Conservation (phyloP, 306 rosid genomes). For the Begonia loranthoides region DNA sequence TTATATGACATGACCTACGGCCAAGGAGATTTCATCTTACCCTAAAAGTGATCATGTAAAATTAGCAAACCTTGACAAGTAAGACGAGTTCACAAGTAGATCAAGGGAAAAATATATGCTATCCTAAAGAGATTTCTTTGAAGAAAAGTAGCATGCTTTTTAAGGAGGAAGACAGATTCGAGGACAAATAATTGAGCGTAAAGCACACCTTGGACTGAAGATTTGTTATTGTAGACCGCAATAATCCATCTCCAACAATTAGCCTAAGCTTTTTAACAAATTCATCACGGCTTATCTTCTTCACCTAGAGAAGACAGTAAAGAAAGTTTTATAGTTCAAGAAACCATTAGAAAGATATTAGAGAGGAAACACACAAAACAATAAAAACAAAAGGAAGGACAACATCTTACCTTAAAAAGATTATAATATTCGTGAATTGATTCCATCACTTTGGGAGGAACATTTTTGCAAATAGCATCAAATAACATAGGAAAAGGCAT, state of each 20-base stretch:
- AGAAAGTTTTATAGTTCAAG: slow-evolving; percentile 3
- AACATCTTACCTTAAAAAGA: slow-evolving; percentile 37
- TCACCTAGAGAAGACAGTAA: slow-evolving; percentile 30
- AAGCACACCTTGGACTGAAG: slow-evolving; percentile 43
- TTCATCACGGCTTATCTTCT: slow-evolving; percentile 49
- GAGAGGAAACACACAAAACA: not conserved
- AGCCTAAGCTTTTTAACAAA: slow-evolving; percentile 57
- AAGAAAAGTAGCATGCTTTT: no score
- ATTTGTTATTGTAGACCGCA: slow-evolving; percentile 44
- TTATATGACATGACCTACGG: no score
- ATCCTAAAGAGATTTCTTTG: no score
- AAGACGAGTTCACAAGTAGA: no score
- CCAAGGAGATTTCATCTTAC: no score
- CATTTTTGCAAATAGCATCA: slow-evolving; percentile 42
- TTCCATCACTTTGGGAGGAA: slow-evolving; percentile 34
- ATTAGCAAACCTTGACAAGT: no score
- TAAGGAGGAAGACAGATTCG: no score
- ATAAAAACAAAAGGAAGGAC: not conserved
- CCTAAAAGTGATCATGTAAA: no score
- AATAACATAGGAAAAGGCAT: slow-evolving; percentile 68
- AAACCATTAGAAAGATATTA: not conserved
- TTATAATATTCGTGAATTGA: slow-evolving; percentile 27
- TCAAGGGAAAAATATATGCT: no score
- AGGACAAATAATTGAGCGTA: not conserved
- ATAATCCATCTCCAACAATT: slow-evolving; percentile 57